These are phyloP conservation scores for Tolypocladium album DNA, from an alignment of 2,329 filamentous ascomycete species.

Conservation along the genomic window DNA sequence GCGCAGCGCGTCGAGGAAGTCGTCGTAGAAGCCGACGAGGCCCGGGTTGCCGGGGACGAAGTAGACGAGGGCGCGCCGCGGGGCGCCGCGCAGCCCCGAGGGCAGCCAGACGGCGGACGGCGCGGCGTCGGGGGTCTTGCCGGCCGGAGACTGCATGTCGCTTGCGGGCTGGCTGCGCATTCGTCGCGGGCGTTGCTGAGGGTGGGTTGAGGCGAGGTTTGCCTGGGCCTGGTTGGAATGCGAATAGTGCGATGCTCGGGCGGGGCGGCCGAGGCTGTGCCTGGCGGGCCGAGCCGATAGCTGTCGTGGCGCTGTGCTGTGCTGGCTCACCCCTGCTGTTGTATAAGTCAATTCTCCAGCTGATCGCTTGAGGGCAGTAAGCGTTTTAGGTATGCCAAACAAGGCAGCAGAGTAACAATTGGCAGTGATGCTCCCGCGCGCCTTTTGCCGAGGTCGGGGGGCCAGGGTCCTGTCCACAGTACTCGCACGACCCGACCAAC, in stretches of 20 bases:
- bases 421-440: no score
- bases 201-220: neutral
- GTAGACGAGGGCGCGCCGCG: slow-evolving; percentile 45
- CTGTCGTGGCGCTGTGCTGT: no score
- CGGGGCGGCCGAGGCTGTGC: neutral
- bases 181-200: neutral
- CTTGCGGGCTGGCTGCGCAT: neutral
- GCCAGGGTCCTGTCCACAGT: no score
- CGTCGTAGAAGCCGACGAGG: slow-evolving; percentile 60
- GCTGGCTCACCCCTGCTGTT: no score
- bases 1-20: slow-evolving; percentile 52
- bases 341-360: neutral
- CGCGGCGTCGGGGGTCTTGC: slow-evolving; percentile 1
- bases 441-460: no score
- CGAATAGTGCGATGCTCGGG: neutral
- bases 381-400: no score
- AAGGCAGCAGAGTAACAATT: no score
- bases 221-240: no score
- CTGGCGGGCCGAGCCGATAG: neutral
- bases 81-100: slow-evolving; percentile 10
- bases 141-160: neutral
- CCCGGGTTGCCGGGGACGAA: slow-evolving; percentile 72
- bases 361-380: neutral
- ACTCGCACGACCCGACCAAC: no score
- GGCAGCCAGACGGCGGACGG: slow-evolving; percentile 17